Base-by-base conservation (phyloP, 371 early-diverging fungal species). In the Parasitella parasitica region DNA sequence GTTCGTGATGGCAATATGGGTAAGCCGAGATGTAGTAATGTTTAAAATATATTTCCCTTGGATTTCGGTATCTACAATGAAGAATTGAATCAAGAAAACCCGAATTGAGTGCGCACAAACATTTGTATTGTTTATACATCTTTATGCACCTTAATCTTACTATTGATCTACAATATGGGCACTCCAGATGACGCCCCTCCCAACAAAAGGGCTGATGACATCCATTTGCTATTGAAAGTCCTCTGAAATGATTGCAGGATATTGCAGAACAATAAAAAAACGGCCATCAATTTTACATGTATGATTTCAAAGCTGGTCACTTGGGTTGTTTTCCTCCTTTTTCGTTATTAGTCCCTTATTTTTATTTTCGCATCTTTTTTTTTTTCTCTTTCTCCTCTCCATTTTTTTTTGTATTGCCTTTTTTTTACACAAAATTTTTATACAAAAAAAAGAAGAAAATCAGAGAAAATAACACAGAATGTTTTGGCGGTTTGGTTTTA, bases 401-500 rank as follows among this genome's bases (percentile, higher is more conserved):
- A 16, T 41, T 41, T 8, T 43, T 43, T 20, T 20, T 20, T 22
- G 4, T 20, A 9, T 11, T 12, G 2, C 43, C 43, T 12, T 20
- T 43, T 20, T 20, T 43, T 43, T 43, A 22, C 18, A 22, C 43
- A 43, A 43, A 43, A 43, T n/a, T n/a, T n/a, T n/a, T n/a, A n/a
- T n/a, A 43, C 43, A 9, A 22, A 43, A 43, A 39, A 41, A 18
- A 41, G 9, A 18, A 6, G 11, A 43, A 43, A 43, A 43, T 32
- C 6, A 5, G 27, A 5, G 27, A 24, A 28, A 43, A 30, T 24
- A 43, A 46, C 28, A 49, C 28, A 30, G 15, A 4, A 86, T 86
- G 90, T 89, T 89, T 75, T 89, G 90, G 90, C 80, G 92, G 93
- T 91, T 91, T 68, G 92, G 93, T 24, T 86, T 88, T 67, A 83